Conservation (phyloP, 768 basidiomycete genomes). For the Leucocoprinus leucothites region DNA sequence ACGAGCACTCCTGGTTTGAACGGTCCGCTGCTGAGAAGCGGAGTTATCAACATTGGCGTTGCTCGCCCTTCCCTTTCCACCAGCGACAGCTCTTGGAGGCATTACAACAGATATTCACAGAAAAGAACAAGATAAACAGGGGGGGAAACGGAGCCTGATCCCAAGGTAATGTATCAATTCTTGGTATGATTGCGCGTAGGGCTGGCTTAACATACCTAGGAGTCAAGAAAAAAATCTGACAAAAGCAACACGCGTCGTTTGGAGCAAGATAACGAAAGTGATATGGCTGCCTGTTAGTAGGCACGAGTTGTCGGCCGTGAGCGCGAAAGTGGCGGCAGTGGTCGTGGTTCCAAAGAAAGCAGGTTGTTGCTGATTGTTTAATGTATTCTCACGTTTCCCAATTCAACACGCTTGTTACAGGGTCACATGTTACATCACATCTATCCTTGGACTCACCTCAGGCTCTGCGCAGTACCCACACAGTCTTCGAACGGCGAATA, state of each 20-base stretch:
- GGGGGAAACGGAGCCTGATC: constrained; percentile 4
- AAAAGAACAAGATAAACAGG: background rate
- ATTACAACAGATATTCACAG: constrained; percentile 2
- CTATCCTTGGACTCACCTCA: too few relatives aligned
- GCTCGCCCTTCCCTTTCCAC: constrained; percentile 13
- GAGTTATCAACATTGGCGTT: background rate
- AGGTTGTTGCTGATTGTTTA: constrained; percentile 34
- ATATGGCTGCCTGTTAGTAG: background rate
- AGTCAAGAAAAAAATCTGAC: constrained; percentile 3
- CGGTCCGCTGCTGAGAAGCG: constrained; percentile 47
- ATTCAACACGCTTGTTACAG: constrained; percentile 11
- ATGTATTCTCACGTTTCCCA: constrained; percentile 19
- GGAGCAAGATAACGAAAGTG: background rate
- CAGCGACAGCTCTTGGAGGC: constrained; percentile 12
- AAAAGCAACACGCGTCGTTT: background rate
- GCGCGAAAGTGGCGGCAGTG: constrained; percentile 31
- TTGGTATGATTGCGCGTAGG: background rate
- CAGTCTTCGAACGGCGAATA: too few relatives aligned
- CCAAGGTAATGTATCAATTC: background rate
- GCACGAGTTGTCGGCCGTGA: constrained; percentile 16
- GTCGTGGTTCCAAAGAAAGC: constrained; percentile 45
- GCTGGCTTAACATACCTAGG: constrained; percentile 1
- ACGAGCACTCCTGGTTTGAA: constrained; percentile 75
- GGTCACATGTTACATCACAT: constrained; percentile 12
- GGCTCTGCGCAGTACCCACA: too few relatives aligned